Conservation (phyloP, 805 yeast genomes). For the Pichia deserticola region DNA sequence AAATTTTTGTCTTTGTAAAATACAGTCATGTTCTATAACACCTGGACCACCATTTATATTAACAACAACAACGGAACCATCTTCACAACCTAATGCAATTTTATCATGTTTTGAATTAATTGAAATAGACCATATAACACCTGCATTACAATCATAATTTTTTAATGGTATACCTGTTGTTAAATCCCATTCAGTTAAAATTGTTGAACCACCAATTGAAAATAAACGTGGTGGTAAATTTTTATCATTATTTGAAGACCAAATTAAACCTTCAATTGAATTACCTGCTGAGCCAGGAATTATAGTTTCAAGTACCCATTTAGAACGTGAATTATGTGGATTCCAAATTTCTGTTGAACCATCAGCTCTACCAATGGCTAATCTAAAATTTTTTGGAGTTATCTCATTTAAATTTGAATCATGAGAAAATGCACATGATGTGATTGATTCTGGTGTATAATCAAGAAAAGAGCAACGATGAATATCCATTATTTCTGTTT, state of each 20-base stretch:
- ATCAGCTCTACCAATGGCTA: slow-evolving; percentile 89
- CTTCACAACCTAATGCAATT: slow-evolving; percentile 90
- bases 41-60: slow-evolving; percentile 88
- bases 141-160: slow-evolving; percentile 86
- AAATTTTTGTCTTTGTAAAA: slow-evolving; percentile 77
- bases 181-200: slow-evolving; percentile 88
- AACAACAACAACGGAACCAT: slow-evolving; percentile 79
- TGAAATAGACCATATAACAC: slow-evolving; percentile 86
- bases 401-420: slow-evolving; percentile 35
- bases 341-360: slow-evolving; percentile 97
- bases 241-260: slow-evolving; percentile 47
- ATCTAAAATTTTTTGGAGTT: slow-evolving; percentile 51
- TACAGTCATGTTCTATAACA: slow-evolving; percentile 61
- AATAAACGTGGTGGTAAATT: slow-evolving; percentile 59
- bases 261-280: slow-evolving; percentile 82
- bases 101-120: slow-evolving; percentile 52
- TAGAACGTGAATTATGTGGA: slow-evolving; percentile 46
- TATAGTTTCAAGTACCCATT: slow-evolving; percentile 72
- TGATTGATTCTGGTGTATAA: slow-evolving; percentile 75
- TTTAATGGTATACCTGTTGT: slow-evolving; percentile 60
- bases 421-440: slow-evolving; percentile 74
- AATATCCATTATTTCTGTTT: slow-evolving; percentile 47
- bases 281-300: slow-evolving; percentile 77
- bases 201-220: slow-evolving; percentile 90
- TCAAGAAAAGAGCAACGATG: slow-evolving; percentile 93